Percentiles rank a stretch among this genome's conserved stretches.
These are phyloP conservation scores for Leccinellum rugosiceps DNA, from an alignment of 768 basidiomycete species.

Conservation along the genomic window DNA sequence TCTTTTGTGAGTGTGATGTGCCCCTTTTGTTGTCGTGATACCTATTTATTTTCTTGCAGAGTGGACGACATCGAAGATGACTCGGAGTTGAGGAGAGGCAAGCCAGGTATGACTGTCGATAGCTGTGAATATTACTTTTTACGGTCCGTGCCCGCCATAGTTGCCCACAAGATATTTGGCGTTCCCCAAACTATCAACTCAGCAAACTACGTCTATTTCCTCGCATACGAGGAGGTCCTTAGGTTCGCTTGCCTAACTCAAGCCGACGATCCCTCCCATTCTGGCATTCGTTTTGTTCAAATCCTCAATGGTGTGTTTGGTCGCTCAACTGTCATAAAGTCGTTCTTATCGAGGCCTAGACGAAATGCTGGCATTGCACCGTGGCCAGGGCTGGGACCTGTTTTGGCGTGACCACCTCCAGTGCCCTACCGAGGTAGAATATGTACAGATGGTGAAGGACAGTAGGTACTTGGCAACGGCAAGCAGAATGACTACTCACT, in stretches of 20 bases:
- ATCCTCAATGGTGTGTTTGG: background rate
- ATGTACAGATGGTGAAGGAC: too few species aligned
- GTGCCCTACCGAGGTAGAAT: too few species aligned
- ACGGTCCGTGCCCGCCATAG: background rate
- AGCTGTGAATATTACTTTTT: background rate
- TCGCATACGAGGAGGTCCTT: background rate
- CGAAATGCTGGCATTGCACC: too few species aligned
- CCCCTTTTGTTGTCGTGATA: background rate
- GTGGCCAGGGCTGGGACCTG: too few species aligned
- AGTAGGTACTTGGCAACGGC: too few species aligned
- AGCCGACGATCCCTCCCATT: background rate
- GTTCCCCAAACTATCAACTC: background rate
- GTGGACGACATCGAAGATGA: background rate
- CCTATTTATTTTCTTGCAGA: background rate
- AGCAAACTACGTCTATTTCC: background rate
- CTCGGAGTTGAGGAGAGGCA: background rate
- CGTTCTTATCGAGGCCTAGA: background rate
- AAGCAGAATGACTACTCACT: background rate
- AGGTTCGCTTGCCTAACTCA: too few species aligned
- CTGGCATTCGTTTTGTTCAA: background rate
- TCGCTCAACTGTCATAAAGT: background rate
- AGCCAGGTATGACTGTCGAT: background rate
- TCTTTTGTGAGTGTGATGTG: background rate
- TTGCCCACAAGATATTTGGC: background rate
- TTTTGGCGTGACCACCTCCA: too few species aligned